These are phyloP conservation scores for Zychaea mexicana DNA, from an alignment of 371 early-diverging fungal species.

Conservation along the genomic window DNA sequence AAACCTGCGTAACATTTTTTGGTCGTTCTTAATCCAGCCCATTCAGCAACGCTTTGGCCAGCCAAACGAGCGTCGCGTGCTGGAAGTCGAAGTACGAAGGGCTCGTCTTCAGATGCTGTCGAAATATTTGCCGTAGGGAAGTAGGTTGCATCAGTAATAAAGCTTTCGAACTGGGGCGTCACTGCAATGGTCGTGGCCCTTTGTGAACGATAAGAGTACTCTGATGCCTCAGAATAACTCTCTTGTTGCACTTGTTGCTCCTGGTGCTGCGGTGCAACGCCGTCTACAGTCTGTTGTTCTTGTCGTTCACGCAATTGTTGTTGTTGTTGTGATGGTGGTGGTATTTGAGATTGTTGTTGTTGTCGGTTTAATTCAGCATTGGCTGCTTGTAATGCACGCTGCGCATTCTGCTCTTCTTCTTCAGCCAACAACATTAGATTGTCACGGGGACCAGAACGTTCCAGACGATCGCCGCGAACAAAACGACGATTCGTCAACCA, in stretches of 20 bases:
- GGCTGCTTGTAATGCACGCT: neutral
- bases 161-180: neutral
- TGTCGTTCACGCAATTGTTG: too few relatives aligned
- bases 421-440: neutral
- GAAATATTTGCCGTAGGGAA: neutral
- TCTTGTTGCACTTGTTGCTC: neutral
- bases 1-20: neutral
- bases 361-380: too few relatives aligned
- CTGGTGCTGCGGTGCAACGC: too few relatives aligned
- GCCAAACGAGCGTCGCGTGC: constrained; percentile 1
- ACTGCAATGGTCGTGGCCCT: neutral
- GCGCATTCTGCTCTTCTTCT: neutral
- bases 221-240: too few relatives aligned
- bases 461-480: neutral
- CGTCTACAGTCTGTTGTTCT: too few relatives aligned
- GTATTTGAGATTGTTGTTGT: too few relatives aligned
- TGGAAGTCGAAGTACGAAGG: neutral
- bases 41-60: neutral
- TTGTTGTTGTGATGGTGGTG: too few relatives aligned
- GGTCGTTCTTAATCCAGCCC: neutral
- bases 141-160: neutral
- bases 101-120: neutral
- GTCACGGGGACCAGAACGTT: neutral
- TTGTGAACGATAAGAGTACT: neutral
- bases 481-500: neutral